Percentiles rank a stretch among this genome's conserved stretches.
phyloP scores from a whole-genome alignment of 768 basidiomycete genomes.

The Leccinum disarticulatum region DNA sequence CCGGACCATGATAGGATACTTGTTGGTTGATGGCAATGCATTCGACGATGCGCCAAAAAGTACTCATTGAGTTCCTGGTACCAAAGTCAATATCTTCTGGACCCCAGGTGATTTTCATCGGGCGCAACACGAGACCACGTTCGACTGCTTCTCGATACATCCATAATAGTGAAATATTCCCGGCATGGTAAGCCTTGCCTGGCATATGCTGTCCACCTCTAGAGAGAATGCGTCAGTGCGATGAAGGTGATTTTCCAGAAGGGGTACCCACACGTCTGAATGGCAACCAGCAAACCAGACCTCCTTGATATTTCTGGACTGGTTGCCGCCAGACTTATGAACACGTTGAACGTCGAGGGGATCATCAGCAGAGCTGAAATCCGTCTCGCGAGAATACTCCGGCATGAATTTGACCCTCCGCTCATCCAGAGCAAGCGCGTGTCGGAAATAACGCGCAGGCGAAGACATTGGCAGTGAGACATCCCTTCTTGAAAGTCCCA shows the following conservation, averaged over 20 bases:
- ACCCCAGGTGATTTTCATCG: constrained; percentile 16
- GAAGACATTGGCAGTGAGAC: constrained; percentile 51
- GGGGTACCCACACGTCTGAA: constrained; percentile 25
- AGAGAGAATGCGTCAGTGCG: neutral
- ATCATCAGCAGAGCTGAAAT: constrained; percentile 8
- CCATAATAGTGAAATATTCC: neutral
- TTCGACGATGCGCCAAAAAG: constrained; percentile 7
- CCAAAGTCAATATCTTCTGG: constrained; percentile 18
- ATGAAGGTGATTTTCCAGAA: neutral
- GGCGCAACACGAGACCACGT: constrained; percentile 8
- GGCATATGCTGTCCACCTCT: constrained; percentile 15
- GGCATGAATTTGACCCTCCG: neutral
- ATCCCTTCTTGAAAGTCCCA: constrained; percentile 47
- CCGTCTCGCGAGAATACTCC: constrained; percentile 19
- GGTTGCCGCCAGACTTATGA: neutral
- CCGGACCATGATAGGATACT: neutral
- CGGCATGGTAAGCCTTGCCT: neutral
- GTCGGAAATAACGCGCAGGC: constrained; percentile 36
- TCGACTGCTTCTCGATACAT: neutral
- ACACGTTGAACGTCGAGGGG: neutral
- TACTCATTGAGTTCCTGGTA: constrained; percentile 12
- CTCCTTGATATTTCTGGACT: constrained; percentile 39
- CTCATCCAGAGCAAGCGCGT: neutral
- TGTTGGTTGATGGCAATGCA: constrained; percentile 15
- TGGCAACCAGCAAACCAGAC: constrained; percentile 1